Evolutionary conservation across 176 grass and related monocot species (phyloP).

Genomic region (Saccharum officinarum): DNA sequence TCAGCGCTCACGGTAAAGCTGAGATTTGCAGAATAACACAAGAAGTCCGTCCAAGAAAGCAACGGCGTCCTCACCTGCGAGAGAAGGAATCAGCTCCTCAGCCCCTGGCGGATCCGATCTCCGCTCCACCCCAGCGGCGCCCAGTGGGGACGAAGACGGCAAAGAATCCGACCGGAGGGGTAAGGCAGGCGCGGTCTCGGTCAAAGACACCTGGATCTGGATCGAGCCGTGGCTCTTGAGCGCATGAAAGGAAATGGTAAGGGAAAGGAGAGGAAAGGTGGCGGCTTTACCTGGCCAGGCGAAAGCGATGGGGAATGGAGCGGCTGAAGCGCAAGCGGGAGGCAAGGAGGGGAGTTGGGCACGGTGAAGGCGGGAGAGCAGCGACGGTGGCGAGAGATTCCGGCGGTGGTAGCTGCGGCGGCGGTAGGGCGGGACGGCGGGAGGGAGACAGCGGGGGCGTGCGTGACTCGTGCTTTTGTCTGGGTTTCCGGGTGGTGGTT

Average conservation of each 20-base stretch:
- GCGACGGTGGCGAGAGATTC: neutral
- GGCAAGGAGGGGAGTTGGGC: neutral
- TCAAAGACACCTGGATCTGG: conserved; percentile 33
- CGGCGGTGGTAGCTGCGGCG: no score
- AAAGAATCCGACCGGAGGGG: neutral
- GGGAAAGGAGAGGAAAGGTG: conserved; percentile 16
- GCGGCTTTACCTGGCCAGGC: conserved; percentile 20
- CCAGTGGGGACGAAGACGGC: neutral
- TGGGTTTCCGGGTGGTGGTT: conserved; percentile 21
- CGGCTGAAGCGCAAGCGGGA: neutral
- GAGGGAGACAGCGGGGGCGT: conserved; percentile 12
- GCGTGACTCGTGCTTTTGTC: conserved; percentile 32
- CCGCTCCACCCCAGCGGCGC: neutral
- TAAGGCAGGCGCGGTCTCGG: neutral
- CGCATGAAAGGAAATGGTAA: conserved; percentile 23
- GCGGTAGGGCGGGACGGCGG: neutral
- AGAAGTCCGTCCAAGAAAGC: neutral
- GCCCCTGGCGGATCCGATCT: conserved; percentile 14
- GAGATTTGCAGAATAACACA: neutral
- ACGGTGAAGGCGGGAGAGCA: neutral
- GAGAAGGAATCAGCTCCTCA: conserved; percentile 2
- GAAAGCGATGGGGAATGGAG: neutral
- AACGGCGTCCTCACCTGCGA: neutral
- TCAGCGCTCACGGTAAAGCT: neutral
- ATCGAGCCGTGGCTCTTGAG: conserved; percentile 11